phyloP scores from a whole-genome alignment of 495 filamentous ascomycete species.

The Achaetomiella virescens region DNA sequence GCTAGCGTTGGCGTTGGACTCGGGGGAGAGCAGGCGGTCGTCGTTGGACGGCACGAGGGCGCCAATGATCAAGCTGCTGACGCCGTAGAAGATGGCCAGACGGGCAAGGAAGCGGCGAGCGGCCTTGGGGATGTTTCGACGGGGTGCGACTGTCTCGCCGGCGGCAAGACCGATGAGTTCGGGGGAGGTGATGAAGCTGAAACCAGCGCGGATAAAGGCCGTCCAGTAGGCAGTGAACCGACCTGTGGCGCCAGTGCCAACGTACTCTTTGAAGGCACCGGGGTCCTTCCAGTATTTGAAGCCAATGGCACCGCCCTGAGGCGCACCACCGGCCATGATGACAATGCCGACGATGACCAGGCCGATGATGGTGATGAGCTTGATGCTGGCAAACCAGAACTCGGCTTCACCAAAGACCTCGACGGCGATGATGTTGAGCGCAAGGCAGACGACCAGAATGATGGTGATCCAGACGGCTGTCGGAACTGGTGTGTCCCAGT shows the following conservation, averaged over 20 bases:
- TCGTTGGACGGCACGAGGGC: constrained; percentile 56
- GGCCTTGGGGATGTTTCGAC: constrained; percentile 66
- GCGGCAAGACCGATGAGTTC: constrained; percentile 58
- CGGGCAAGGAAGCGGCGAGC: constrained; percentile 65
- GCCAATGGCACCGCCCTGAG: constrained; percentile 49
- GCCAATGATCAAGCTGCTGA: constrained; percentile 66
- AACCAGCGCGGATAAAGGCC: constrained; percentile 40
- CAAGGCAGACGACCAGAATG: constrained; percentile 38
- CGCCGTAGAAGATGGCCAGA: constrained; percentile 66
- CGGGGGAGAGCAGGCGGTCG: constrained; percentile 43
- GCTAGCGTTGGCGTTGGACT: constrained; percentile 55
- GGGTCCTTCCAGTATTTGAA: constrained; percentile 68
- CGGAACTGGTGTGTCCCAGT: constrained; percentile 47
- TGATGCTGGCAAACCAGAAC: constrained; percentile 60
- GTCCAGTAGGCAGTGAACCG: constrained; percentile 45
- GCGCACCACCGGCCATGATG: constrained; percentile 60
- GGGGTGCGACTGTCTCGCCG: constrained; percentile 70
- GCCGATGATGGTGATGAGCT: constrained; percentile 63
- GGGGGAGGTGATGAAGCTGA: constrained; percentile 46
- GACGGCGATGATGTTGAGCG: constrained; percentile 45
- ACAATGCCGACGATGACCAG: constrained; percentile 69
- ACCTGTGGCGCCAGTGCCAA: constrained; percentile 43
- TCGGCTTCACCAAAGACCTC: constrained; percentile 56
- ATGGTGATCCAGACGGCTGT: constrained; percentile 57
- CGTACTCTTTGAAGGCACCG: constrained; percentile 60